Evolutionary conservation across 2,329 filamentous ascomycete species (phyloP), one percentile per base, ranked within the genome.

Genomic region (Ceratocystis ficicola): DNA sequence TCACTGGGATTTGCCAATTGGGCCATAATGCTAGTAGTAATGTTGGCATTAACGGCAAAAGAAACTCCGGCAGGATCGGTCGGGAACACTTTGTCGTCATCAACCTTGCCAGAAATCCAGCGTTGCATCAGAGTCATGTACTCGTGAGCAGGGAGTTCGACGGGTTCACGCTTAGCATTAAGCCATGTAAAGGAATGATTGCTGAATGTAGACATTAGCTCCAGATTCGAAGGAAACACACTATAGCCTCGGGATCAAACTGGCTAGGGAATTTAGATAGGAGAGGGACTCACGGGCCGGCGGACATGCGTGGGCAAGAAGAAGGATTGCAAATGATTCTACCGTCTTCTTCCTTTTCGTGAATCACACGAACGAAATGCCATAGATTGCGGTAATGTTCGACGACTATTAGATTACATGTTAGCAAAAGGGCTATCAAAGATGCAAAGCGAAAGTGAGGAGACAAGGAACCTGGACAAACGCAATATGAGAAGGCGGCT

Each of bases 121-220:
- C 93, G 90, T 77, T 96, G 92, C 75, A 97, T 95, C 30, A 96
- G 85, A 70, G 90, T 90, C 77, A 96, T 94, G 77, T 97, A 97
- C 75, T 95, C 91, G 69, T 86, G 86, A 5, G 93, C 93, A 2
- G 93, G 91, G 52, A 97, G 88, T 76, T 95, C 93, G 69, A 95
- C 91, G 10, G 93, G 91, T 73, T 90, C 87, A 71, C 88, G 86
- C 72, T 89, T 86, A 70, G 87, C 86, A 76, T 96, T 95, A 65
- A 97, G 83, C 93, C 93, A 97, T 62, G 92, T 96, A 75, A 96
- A 97, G 30, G 90, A 95, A 76, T 95, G 88, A 72, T 94, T 95
- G n/a, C 83, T 86, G 59, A 28, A 46, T 5, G 15, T 30, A 36
- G 66, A 36, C 64, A 62, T 46, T 44, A 59, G 55, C 28, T 36